A percentile compares a stretch with the other conserved stretches of the same genome.
Evolutionary conservation across 2,329 filamentous ascomycete genomes (phyloP).

Genomic region (Ophiognomonia clavigignenti-juglandacearum): DNA sequence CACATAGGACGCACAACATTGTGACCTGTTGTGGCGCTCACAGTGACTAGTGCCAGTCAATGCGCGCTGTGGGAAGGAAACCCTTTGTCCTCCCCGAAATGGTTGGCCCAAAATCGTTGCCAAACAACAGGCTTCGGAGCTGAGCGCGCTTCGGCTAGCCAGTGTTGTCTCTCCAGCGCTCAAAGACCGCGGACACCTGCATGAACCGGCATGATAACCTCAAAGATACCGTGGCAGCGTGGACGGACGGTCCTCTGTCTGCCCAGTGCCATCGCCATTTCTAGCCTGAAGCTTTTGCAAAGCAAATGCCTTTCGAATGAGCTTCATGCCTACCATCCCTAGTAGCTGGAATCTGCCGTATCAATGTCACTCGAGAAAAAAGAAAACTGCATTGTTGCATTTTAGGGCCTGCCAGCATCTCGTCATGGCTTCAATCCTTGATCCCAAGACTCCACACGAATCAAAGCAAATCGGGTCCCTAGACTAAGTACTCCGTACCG

Average conservation of each 20-base stretch:
- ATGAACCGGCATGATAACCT: slow-evolving; percentile 10
- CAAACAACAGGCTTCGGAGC: slow-evolving; percentile 7
- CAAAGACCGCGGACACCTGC: slow-evolving; percentile 7
- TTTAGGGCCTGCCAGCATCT: too few relatives aligned
- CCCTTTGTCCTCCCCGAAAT: slow-evolving; percentile 4
- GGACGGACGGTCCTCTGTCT: neutral
- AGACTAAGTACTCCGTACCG: neutral
- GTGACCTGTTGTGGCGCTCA: too few relatives aligned
- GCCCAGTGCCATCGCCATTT: neutral
- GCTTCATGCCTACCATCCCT: too few relatives aligned
- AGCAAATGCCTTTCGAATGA: too few relatives aligned
- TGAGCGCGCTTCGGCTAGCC: slow-evolving; percentile 8
- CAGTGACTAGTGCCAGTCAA: too few relatives aligned
- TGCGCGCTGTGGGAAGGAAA: neutral
- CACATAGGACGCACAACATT: too few relatives aligned
- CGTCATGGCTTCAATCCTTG: neutral
- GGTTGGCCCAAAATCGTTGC: slow-evolving; percentile 4
- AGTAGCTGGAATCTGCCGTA: too few relatives aligned
- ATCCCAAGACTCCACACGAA: neutral
- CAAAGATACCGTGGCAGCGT: neutral
- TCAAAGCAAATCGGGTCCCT: slow-evolving; percentile 1
- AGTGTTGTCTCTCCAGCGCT: neutral
- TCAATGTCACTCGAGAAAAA: too few relatives aligned
- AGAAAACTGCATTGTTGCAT: too few relatives aligned
- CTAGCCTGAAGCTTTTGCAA: neutral